Evolutionary conservation across 2,329 filamentous ascomycete species (phyloP), one percentile per base, ranked within the genome.

Genomic region (Diaporthe helianthi): DNA sequence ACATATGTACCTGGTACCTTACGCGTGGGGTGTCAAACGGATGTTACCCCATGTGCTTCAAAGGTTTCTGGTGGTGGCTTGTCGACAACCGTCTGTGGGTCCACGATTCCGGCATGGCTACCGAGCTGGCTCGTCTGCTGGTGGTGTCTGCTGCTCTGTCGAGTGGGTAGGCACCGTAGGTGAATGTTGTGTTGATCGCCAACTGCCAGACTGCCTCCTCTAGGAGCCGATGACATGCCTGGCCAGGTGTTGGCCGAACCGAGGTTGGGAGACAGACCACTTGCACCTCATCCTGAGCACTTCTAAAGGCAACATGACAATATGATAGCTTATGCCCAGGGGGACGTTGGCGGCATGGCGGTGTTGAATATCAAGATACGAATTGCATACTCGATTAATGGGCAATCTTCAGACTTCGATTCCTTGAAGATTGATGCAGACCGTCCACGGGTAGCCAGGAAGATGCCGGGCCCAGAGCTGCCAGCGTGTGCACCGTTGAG

Each of bases 391-490:
- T 26, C 52, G n/a, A 51, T 38, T 52, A 31, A 68, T 52, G 38
- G 41, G 41, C 31, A 63, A 54, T 65, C 54, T 69, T 46, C 53
- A 63, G 58, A 49, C n/a, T 5, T 63, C 44, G 19, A 49, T 63
- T 29, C 19, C n/a, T 36, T 46, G 53, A 38, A 69, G 60, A 69
- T 71, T 63, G 61, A 66, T 71, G 53, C 61, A 71, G 6, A 6
- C 29, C 26, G 36, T n/a, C n/a, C n/a, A n/a, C n/a, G n/a, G n/a
- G n/a, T 65, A 54, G 52, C 70, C 60, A 38, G 70, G 70, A 67
- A 69, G 38, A 71, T 71, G 70, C 70, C 52, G 65, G 67, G 58
- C 67, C 63, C n/a, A 49, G 31, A 15, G 33, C 17, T n/a, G n/a
- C n/a, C n/a, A n/a, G n/a, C n/a, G n/a, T n/a, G n/a, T n/a, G 44